Conservation (phyloP, 2,329 filamentous ascomycete genomes). For the Aspergillus felis region DNA sequence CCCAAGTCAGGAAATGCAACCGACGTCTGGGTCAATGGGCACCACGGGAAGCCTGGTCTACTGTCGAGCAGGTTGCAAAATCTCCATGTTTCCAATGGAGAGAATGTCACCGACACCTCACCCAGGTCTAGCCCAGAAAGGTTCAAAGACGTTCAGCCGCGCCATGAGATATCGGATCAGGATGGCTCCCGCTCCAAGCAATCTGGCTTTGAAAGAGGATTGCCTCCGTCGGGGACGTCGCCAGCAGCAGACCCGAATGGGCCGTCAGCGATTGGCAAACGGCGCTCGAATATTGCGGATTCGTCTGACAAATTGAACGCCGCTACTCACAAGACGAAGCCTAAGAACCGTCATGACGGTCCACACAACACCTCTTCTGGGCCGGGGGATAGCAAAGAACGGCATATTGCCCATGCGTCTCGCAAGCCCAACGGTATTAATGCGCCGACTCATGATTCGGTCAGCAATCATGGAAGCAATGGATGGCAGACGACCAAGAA, state of each 20-base stretch:
- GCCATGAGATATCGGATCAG: conserved; percentile 23
- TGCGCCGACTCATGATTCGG: conserved; percentile 23
- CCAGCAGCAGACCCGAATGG: conserved; percentile 28
- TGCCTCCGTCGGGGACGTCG: conserved; percentile 18
- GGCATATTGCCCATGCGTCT: conserved; percentile 21
- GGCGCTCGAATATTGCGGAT: conserved; percentile 29
- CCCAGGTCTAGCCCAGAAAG: conserved; percentile 23
- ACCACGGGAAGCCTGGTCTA: conserved; percentile 27
- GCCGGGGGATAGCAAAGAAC: conserved; percentile 26
- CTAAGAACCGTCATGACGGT: conserved; percentile 31
- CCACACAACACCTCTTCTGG: conserved; percentile 15
- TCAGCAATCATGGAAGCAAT: conserved; percentile 16
- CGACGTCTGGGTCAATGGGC: conserved; percentile 21
- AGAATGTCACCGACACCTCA: conserved; percentile 24
- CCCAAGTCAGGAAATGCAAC: conserved; percentile 13
- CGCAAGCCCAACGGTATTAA: conserved; percentile 31
- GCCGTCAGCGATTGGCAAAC: conserved; percentile 28
- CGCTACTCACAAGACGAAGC: conserved; percentile 29
- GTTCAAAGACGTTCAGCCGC: conserved; percentile 14
- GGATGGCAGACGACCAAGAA: conserved; percentile 46
- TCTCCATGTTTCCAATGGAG: conserved; percentile 34
- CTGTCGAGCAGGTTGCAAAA: conserved; percentile 37
- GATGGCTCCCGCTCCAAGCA: conserved; percentile 27
- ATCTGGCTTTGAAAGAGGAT: conserved; percentile 23
- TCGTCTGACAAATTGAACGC: conserved; percentile 33